phyloP scores from a whole-genome alignment of 306 rosid species.

The Senna siamea region DNA sequence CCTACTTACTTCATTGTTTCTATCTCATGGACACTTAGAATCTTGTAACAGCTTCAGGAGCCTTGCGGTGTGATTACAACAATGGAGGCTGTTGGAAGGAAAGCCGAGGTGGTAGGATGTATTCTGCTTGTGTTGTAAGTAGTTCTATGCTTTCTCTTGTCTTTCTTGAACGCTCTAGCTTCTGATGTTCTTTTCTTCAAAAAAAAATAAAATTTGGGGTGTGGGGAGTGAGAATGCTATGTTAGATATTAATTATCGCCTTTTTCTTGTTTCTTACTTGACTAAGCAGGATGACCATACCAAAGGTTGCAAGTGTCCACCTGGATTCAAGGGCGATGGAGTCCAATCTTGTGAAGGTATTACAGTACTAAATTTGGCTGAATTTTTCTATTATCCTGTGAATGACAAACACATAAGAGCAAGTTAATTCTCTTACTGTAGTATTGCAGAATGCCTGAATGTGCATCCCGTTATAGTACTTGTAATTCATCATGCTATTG shows the following conservation, averaged over 20 bases:
- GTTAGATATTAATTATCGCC: slow-evolving; percentile 8
- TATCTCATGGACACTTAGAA: neutral
- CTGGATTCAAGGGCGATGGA: slow-evolving; percentile 91
- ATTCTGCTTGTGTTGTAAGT: slow-evolving; percentile 94
- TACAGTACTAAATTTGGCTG: slow-evolving; percentile 11
- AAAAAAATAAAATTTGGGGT: neutral
- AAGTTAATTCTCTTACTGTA: neutral
- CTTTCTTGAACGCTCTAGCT: neutral
- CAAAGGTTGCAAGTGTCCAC: slow-evolving; percentile 85
- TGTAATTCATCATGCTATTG: slow-evolving; percentile 10
- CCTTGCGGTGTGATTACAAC: slow-evolving; percentile 78
- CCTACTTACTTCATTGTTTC: neutral
- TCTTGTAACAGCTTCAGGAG: slow-evolving; percentile 65
- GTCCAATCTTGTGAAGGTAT: slow-evolving; percentile 72
- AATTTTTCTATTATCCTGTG: neutral
- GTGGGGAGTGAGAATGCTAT: neutral
- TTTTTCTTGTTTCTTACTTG: slow-evolving; percentile 33
- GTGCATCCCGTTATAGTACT: neutral
- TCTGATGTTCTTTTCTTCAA: neutral
- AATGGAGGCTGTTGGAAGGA: slow-evolving; percentile 97
- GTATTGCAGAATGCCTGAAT: slow-evolving; percentile 24
- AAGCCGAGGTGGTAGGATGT: slow-evolving; percentile 55
- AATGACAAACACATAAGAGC: slow-evolving; percentile 7
- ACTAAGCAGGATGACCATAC: slow-evolving; percentile 70
- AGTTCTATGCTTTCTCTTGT: slow-evolving; percentile 26